Conservation (phyloP, 2,329 filamentous ascomycete species). For the Penicillium sp. region DNA sequence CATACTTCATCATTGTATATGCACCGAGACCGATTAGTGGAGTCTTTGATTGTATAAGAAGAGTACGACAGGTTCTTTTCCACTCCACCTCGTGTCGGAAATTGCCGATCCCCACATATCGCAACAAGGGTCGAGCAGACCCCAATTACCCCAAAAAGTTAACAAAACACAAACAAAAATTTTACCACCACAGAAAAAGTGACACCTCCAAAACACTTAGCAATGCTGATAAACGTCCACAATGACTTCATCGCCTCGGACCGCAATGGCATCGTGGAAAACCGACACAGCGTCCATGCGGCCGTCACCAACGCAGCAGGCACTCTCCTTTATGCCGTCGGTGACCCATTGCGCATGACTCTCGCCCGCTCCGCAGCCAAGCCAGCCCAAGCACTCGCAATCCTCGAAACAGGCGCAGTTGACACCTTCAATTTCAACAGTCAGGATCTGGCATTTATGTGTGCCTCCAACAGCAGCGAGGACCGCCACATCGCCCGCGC, state of each 20-base stretch:
- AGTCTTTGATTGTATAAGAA: too few relatives aligned
- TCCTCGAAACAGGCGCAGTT: conserved; percentile 43
- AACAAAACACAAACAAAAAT: neutral
- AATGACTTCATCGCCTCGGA: conserved; percentile 37
- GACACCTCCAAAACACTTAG: neutral
- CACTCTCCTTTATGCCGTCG: conserved; percentile 40
- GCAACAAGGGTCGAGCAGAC: neutral
- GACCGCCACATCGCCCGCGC: conserved; percentile 41
- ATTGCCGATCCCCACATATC: conserved; percentile 6
- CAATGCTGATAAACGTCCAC: conserved; percentile 11
- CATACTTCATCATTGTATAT: neutral
- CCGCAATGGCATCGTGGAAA: conserved; percentile 43
- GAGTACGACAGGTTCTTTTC: too few relatives aligned
- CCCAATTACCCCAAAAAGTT: neutral
- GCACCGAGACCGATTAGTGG: too few relatives aligned
- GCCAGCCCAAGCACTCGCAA: conserved; percentile 45
- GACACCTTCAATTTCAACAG: conserved; percentile 39
- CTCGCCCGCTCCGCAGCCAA: conserved; percentile 48
- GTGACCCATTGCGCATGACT: conserved; percentile 43
- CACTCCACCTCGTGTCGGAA: neutral
- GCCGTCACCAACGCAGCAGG: conserved; percentile 42
- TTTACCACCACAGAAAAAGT: neutral
- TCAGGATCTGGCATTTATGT: conserved; percentile 47
- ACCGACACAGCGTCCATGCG: conserved; percentile 45
- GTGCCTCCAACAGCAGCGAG: conserved; percentile 49